Base-by-base conservation (phyloP, 108 stramenopile genomes). In the Chaetoceros tenuissimus region DNA sequence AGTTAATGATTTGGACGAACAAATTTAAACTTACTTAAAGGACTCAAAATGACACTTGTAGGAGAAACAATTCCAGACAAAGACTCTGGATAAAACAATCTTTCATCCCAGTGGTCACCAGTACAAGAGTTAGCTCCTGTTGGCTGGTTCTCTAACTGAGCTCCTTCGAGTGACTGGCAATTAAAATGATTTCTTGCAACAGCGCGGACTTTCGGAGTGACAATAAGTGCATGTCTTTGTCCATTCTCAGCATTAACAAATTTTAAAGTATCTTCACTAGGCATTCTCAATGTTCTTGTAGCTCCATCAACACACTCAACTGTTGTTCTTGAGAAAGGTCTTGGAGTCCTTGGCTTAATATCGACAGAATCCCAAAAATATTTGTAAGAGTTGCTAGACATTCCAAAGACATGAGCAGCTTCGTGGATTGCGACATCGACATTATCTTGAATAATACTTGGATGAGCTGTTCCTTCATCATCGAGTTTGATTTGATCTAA, bases 31-130 rank as follows among this genome's bases (percentile, higher is more conserved):
- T 40, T 40, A 40, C 34, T 92, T 51, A 92, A 46, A 7, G 74
- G 77, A 64, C 64, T 71, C 53, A 92, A 28, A 43, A 85, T 70
- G 50, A 85, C 83, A 20, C 80, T 81, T 3, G 86, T 85, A 10
- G 82, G 82, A 34, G 73, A 71, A 67, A 87, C 84, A 19, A 87
- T 82, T 31, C 78, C 82, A 8, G 67, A 59, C 31, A 92, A 56
- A 19, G 74, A 56, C 55, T 87, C 84, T 0, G 80, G 75, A 55
- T 91, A 87, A 53, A 68, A 87, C 57, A 79, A 63, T 31, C 83
- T 67, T 57, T 92, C 89, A 52, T 89, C 87, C 83, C 83, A 89
- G 64, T 89, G 87, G 70, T 89, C 87, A 21, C 89, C 89, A 0
- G 82, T 80, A 60, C 89, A 92, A 8, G 82, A 80, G 46, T 79